A percentile compares a stretch with the other conserved stretches of the same genome.
These are phyloP conservation scores for Heritiera littoralis DNA, from an alignment of 345 rosid species.

Conservation along the genomic window DNA sequence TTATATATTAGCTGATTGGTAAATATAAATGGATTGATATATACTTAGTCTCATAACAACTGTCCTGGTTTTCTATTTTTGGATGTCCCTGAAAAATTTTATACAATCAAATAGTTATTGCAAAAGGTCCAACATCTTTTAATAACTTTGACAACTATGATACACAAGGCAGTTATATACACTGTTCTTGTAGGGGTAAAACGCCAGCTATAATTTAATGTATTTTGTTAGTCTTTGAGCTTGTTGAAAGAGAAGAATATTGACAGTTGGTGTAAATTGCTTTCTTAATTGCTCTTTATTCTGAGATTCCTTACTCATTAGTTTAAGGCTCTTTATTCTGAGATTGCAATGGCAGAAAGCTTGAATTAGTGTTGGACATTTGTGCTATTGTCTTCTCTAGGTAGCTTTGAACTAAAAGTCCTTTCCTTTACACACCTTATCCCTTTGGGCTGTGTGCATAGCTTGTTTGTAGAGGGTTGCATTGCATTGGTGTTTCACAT, in stretches of 20 bases:
- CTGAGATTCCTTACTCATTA: neutral
- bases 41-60: neutral
- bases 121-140: neutral
- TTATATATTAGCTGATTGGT: neutral
- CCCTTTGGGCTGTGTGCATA: neutral
- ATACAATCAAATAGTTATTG: neutral
- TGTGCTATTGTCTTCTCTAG: neutral
- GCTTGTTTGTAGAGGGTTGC: neutral
- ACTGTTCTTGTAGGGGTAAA: neutral
- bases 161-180: neutral
- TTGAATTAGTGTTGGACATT: neutral
- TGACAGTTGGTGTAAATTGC: neutral
- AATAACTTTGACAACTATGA: neutral
- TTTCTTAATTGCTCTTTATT: neutral
- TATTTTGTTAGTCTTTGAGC: neutral
- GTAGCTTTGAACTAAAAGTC: neutral
- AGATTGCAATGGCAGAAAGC: conserved; percentile 1
- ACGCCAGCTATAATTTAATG: neutral
- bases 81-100: neutral
- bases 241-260: neutral
- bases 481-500: neutral
- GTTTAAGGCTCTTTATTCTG: neutral
- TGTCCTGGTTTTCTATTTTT: neutral
- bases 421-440: neutral
- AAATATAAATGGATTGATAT: neutral